These are phyloP conservation scores for Pythium scleroteichum DNA, from an alignment of 352 stramenopile species.

Conservation along the genomic window DNA sequence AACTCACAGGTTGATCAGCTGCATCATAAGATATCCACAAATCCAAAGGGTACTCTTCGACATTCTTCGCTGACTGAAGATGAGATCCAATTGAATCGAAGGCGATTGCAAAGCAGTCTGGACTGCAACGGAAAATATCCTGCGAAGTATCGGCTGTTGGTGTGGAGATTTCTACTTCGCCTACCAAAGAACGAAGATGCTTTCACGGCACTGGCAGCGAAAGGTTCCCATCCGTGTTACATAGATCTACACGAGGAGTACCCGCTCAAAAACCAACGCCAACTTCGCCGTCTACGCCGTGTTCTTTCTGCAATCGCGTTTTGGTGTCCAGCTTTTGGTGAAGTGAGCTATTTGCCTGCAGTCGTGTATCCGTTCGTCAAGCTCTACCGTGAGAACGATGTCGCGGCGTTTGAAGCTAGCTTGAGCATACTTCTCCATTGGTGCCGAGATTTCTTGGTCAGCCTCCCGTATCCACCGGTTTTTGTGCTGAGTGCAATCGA, in stretches of 20 bases:
- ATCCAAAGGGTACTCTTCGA: slow-evolving; percentile 21
- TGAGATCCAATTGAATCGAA: slow-evolving; percentile 64
- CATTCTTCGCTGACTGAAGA: slow-evolving; percentile 14
- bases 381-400: slow-evolving; percentile 82
- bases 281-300: slow-evolving; percentile 76
- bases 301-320: slow-evolving; percentile 85
- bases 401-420: slow-evolving; percentile 89
- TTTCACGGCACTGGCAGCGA: slow-evolving; percentile 70
- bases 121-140: slow-evolving; percentile 77
- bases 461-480: slow-evolving; percentile 81
- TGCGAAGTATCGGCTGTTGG: slow-evolving; percentile 78
- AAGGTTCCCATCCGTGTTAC: slow-evolving; percentile 79
- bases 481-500: slow-evolving; percentile 71
- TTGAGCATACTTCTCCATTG: slow-evolving; percentile 87
- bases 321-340: slow-evolving; percentile 91
- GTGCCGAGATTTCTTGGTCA: slow-evolving; percentile 79
- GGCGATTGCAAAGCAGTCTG: slow-evolving; percentile 62
- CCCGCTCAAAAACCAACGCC: slow-evolving; percentile 69
- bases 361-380: slow-evolving; percentile 90
- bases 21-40: neutral
- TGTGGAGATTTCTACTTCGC: slow-evolving; percentile 82
- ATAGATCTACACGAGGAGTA: slow-evolving; percentile 73
- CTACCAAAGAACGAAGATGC: slow-evolving; percentile 84
- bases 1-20: neutral
- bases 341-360: slow-evolving; percentile 79